These are phyloP conservation scores for Diaporthe eres DNA, from an alignment of 2,329 filamentous ascomycete genomes.

Conservation along the genomic window DNA sequence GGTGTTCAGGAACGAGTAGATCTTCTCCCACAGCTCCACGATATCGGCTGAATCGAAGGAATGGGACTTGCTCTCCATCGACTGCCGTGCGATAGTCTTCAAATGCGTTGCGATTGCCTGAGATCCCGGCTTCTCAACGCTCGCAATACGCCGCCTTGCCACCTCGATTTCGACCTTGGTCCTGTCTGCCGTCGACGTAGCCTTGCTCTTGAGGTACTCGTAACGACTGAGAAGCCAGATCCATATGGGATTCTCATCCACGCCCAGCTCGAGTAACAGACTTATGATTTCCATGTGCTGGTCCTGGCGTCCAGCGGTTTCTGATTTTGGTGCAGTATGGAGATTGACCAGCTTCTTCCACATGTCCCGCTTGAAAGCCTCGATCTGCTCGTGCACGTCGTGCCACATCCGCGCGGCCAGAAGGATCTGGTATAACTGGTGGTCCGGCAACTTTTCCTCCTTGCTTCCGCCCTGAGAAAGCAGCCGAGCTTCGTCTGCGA, in stretches of 20 bases:
- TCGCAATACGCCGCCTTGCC: constrained; percentile 83
- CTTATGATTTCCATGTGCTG: constrained; percentile 92
- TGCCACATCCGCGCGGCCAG: constrained; percentile 95
- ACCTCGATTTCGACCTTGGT: constrained; percentile 94
- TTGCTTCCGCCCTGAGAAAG: constrained; percentile 72
- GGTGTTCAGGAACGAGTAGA: constrained; percentile 79
- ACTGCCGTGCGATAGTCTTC: constrained; percentile 78
- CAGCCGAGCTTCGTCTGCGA: constrained; percentile 82
- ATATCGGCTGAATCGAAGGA: constrained; percentile 85
- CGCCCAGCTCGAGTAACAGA: constrained; percentile 91
- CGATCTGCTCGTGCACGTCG: constrained; percentile 89
- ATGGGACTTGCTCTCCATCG: constrained; percentile 70
- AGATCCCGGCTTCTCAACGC: constrained; percentile 77
- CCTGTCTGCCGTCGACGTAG: constrained; percentile 84
- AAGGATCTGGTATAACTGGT: constrained; percentile 87
- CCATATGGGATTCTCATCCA: constrained; percentile 97
- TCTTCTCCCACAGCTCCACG: constrained; percentile 93
- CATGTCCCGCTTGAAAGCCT: constrained; percentile 87
- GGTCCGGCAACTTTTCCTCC: constrained; percentile 74
- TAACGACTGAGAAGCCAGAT: constrained; percentile 93
- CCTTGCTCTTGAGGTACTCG: constrained; percentile 89
- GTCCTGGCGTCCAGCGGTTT: constrained; percentile 75
- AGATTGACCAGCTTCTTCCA: constrained; percentile 85
- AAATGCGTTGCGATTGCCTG: constrained; percentile 82
- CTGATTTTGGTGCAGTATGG: constrained; percentile 68